Conservation (phyloP, 805 yeast genomes). For the Kregervanrija delftensis region DNA sequence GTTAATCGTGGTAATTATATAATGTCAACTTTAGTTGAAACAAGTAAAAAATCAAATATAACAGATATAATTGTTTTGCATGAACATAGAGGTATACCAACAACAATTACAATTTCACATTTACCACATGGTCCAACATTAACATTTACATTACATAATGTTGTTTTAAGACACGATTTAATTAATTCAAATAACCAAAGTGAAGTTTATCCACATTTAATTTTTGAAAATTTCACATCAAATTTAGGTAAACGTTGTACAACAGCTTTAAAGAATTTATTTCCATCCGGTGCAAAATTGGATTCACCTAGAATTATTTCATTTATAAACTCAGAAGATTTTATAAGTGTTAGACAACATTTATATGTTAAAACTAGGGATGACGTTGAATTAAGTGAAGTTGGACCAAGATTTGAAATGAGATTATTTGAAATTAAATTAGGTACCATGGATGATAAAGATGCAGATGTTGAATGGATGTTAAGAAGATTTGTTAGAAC, state of each 20-base stretch:
- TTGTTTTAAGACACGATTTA: constrained; percentile 88
- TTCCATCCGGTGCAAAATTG: constrained; percentile 94
- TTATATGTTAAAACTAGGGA: constrained; percentile 86
- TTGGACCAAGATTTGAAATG: constrained; percentile 99
- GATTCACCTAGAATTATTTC: constrained; percentile 90
- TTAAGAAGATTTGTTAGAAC: constrained; percentile 89
- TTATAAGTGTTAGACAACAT: constrained; percentile 91
- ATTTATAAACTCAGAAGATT: constrained; percentile 85
- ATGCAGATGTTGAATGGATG: constrained; percentile 98
- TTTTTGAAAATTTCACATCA: constrained; percentile 83
- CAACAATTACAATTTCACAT: constrained; percentile 85
- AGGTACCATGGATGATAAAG: constrained; percentile 91
- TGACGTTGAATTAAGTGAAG: constrained; percentile 85
- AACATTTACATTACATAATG: constrained; percentile 89
- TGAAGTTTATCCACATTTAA: constrained; percentile 89
- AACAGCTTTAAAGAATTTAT: constrained; percentile 75
- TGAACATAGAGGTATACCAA: constrained; percentile 98
- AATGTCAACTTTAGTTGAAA: constrained; percentile 74
- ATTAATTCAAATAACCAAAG: constrained; percentile 79
- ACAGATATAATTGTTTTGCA: constrained; percentile 83
- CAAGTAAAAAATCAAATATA: constrained; percentile 70
- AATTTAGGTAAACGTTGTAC: constrained; percentile 78
- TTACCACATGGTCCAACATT: constrained; percentile 98
- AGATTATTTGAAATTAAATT: constrained; percentile 78
- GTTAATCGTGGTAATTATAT: constrained; percentile 91